Base-by-base conservation (phyloP, 2,329 filamentous ascomycete genomes). In the Cercospora sojina region DNA sequence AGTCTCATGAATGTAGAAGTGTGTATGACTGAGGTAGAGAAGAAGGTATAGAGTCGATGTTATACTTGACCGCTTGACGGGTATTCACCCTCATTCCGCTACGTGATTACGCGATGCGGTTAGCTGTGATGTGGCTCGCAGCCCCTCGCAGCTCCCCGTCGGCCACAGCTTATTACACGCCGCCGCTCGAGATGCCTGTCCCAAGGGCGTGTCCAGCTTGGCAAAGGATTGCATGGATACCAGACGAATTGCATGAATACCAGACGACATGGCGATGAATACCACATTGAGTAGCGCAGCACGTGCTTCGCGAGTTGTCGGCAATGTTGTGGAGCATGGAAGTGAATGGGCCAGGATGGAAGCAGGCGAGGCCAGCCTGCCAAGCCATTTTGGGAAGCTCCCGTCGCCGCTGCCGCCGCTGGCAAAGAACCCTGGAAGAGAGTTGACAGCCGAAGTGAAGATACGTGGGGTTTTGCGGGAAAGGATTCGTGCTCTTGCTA, bases 281-380 rank as follows among this genome's bases (percentile, higher is more conserved):
- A 31, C 29, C 51, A 32, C 27, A 56, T 56, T 18, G 13, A 25
- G 51, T 32, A 56, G 51, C 25, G 16, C 51, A 32, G 61, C 51
- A 43, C 32, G 51, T 56, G 49, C 38, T 51, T 16, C 64, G 29
- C 57, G 38, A 56, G 3, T 38, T 1, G 3, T 55, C 43, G 20
- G 32, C 32, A 55, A 38, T 18, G 27, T 23, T 27, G 49, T 63
- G 61, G 13, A 41, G 49, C 23, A 18, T 23, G 23, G 61, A 43
- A 41, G 53, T 29, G 32, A 31, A 41, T 63, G 61, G 57, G 57
- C 25, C 35, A 47, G 57, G 32, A 31, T 59, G 20, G 29, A 35
- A 25, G 31, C 29, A 29, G 25, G 25, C 53, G 53, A 29, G 29
- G 55, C 31, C 27, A 23, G 43, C 12, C 5, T 49, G 43, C 43